These are phyloP conservation scores for Theobroma cacao DNA, from an alignment of 345 rosid genomes.

Conservation along the genomic window DNA sequence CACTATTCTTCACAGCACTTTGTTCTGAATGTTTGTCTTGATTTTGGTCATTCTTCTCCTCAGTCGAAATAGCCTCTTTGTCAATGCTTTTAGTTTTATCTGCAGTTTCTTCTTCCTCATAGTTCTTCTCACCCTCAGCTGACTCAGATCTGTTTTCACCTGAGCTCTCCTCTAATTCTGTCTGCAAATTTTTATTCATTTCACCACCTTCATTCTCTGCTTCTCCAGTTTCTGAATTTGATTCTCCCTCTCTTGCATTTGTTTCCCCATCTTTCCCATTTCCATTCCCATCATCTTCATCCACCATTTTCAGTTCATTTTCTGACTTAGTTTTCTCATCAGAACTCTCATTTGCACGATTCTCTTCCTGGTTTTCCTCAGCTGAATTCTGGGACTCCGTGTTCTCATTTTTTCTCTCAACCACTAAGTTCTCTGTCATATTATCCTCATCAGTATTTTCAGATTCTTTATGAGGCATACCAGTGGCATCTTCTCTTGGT, in stretches of 20 bases:
- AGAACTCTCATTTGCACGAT: slow-evolving; percentile 24
- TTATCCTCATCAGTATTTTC: slow-evolving; percentile 25
- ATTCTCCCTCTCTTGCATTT: slow-evolving; percentile 31
- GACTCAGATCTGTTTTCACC: slow-evolving; percentile 35
- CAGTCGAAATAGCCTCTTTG: not conserved
- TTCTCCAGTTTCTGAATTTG: slow-evolving; percentile 27
- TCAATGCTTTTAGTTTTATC: not conserved
- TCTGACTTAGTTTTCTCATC: slow-evolving; percentile 28
- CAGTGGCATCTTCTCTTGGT: slow-evolving; percentile 27
- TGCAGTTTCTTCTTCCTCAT: slow-evolving; percentile 26
- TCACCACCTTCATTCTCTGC: slow-evolving; percentile 24
- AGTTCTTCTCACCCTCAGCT: slow-evolving; percentile 30
- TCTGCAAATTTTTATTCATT: slow-evolving; percentile 30
- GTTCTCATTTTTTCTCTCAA: slow-evolving; percentile 26
- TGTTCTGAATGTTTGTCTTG: slow-evolving; percentile 31
- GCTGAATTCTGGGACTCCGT: slow-evolving; percentile 24
- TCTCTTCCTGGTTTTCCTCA: slow-evolving; percentile 24
- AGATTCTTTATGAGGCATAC: slow-evolving; percentile 15
- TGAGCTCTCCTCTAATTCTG: slow-evolving; percentile 33
- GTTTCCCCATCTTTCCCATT: slow-evolving; percentile 27
- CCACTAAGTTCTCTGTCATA: slow-evolving; percentile 18
- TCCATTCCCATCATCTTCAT: slow-evolving; percentile 24
- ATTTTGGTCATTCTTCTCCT: slow-evolving; percentile 12
- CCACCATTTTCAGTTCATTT: slow-evolving; percentile 29
- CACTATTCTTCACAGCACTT: slow-evolving; percentile 27